Evolutionary conservation across 768 basidiomycete genomes (phyloP).

Genomic region (Agrocybe praecox): DNA sequence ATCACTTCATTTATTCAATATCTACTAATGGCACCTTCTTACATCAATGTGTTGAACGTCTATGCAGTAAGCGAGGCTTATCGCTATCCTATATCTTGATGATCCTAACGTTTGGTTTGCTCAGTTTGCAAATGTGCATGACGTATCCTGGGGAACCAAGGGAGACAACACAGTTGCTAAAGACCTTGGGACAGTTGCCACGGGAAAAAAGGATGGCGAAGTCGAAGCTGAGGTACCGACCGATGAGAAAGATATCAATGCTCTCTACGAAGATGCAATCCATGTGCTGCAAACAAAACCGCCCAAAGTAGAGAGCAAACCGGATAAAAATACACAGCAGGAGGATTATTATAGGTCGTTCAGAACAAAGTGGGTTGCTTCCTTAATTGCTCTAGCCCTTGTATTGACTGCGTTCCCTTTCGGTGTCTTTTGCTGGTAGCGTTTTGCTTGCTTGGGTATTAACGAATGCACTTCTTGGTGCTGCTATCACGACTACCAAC

Average conservation of each 20-base stretch:
- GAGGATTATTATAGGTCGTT: constrained; percentile 91
- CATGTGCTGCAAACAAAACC: constrained; percentile 79
- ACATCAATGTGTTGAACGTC: constrained; percentile 92
- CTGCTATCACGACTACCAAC: constrained; percentile 66
- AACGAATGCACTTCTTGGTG: constrained; percentile 81
- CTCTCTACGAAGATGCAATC: constrained; percentile 90
- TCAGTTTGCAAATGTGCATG: constrained; percentile 89
- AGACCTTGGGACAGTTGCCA: constrained; percentile 83
- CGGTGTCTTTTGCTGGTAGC: constrained; percentile 20
- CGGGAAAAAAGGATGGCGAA: constrained; percentile 54
- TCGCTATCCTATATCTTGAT: background rate
- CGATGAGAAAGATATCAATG: constrained; percentile 86
- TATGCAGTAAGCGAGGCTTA: constrained; percentile 61
- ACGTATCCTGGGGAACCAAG: constrained; percentile 96
- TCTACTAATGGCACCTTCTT: constrained; percentile 88
- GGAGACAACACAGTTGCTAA: constrained; percentile 86
- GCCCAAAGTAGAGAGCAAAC: constrained; percentile 67
- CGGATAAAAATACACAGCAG: constrained; percentile 63
- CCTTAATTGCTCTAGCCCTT: constrained; percentile 1
- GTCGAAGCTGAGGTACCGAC: constrained; percentile 89
- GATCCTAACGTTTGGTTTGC: background rate
- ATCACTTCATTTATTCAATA: constrained; percentile 96
- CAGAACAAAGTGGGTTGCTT: constrained; percentile 75
- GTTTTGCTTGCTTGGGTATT: constrained; percentile 89
- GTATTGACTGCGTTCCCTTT: constrained; percentile 18